phyloP scores from a whole-genome alignment of 805 yeast species.

The Teunomyces funiuensis region DNA sequence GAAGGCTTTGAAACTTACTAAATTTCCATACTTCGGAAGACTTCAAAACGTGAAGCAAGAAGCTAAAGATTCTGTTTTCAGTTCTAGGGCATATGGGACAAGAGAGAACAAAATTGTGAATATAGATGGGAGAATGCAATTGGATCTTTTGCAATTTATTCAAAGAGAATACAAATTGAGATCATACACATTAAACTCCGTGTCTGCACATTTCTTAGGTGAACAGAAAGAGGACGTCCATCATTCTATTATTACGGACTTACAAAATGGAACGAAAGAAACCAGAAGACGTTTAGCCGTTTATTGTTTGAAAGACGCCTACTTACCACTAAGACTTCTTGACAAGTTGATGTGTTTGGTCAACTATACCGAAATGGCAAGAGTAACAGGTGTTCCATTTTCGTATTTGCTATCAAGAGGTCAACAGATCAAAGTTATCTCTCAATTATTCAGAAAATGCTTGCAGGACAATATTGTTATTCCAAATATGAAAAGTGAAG shows the following conservation, averaged over 20 bases:
- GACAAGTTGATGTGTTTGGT: constrained; percentile 96
- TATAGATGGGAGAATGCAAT: constrained; percentile 93
- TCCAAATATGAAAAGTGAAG: constrained; percentile 84
- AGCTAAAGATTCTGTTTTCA: constrained; percentile 75
- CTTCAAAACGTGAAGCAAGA: constrained; percentile 67
- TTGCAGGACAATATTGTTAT: constrained; percentile 80
- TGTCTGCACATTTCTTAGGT: constrained; percentile 86
- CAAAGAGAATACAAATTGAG: constrained; percentile 94
- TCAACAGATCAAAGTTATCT: constrained; percentile 95
- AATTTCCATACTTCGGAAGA: constrained; percentile 88
- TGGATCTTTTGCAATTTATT: constrained; percentile 87
- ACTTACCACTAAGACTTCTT: constrained; percentile 79
- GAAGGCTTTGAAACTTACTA: constrained; percentile 57
- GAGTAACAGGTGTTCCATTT: constrained; percentile 98
- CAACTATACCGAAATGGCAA: constrained; percentile 98
- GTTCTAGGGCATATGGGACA: constrained; percentile 95
- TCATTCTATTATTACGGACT: constrained; percentile 91
- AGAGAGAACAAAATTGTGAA: constrained; percentile 88
- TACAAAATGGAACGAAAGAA: constrained; percentile 89
- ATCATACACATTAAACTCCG: constrained; percentile 92
- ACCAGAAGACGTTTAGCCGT: constrained; percentile 95
- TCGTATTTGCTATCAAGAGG: constrained; percentile 87
- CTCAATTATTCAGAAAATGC: constrained; percentile 93
- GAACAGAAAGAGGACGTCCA: constrained; percentile 99
- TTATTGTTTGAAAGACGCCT: constrained; percentile 95